Conservation (phyloP, 768 basidiomycete species). For the Leccinum uliginosum region DNA sequence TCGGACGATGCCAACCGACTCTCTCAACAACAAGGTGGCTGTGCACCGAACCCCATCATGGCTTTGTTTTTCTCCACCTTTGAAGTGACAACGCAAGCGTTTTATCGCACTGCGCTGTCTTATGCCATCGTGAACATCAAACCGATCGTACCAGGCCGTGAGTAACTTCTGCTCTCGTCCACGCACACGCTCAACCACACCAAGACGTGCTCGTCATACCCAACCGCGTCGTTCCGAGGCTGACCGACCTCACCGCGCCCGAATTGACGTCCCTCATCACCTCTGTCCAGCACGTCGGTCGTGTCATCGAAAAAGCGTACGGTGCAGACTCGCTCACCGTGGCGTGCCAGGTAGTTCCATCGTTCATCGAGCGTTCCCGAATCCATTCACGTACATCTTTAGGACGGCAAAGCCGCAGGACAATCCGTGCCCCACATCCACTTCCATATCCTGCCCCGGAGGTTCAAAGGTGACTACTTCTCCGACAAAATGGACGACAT, state of each 20-base stretch:
- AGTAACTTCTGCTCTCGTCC: slow-evolving; percentile 30
- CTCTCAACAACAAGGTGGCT: slow-evolving; percentile 16
- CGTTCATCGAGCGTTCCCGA: background rate
- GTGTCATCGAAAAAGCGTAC: slow-evolving; percentile 77
- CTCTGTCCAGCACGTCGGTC: slow-evolving; percentile 75
- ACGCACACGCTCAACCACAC: slow-evolving; percentile 1
- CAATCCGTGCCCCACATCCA: slow-evolving; percentile 81
- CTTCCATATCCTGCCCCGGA: slow-evolving; percentile 87
- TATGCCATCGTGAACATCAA: slow-evolving; percentile 94
- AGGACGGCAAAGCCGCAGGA: slow-evolving; percentile 88
- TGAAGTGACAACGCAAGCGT: slow-evolving; percentile 72
- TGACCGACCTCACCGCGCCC: slow-evolving; percentile 50
- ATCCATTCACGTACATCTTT: slow-evolving; percentile 4
- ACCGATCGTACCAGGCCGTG: slow-evolving; percentile 92
- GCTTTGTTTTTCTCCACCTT: slow-evolving; percentile 69
- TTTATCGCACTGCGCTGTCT: slow-evolving; percentile 64
- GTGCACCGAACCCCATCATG: slow-evolving; percentile 6
- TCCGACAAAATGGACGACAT: slow-evolving; percentile 62
- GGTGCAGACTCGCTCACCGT: slow-evolving; percentile 80
- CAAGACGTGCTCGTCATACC: slow-evolving; percentile 64
- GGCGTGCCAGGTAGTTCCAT: slow-evolving; percentile 71
- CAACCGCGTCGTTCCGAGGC: slow-evolving; percentile 49
- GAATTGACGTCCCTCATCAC: slow-evolving; percentile 81
- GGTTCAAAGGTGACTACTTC: slow-evolving; percentile 63
- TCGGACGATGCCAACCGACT: slow-evolving; percentile 1